phyloP scores from a whole-genome alignment of 2,329 filamentous ascomycete species.

The Aspergillus sp. region DNA sequence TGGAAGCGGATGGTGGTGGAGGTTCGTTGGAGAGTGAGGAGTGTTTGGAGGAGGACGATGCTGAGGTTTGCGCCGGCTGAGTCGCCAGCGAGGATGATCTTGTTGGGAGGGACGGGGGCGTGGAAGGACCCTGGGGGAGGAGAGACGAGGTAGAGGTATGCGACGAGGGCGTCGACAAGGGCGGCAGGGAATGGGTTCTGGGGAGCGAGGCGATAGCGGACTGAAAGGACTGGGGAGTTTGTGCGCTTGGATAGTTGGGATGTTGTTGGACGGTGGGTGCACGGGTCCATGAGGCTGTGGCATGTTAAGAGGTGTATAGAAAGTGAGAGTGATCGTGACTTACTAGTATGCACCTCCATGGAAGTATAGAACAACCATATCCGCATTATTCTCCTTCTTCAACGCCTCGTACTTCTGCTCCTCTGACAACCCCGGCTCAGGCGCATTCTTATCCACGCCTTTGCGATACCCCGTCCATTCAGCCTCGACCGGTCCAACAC shows the following conservation, averaged over 20 bases:
- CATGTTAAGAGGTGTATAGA: background rate
- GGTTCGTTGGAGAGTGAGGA: slow-evolving; percentile 42
- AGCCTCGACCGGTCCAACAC: slow-evolving; percentile 38
- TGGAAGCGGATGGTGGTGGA: slow-evolving; percentile 40
- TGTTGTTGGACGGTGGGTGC: slow-evolving; percentile 39
- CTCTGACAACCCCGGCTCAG: slow-evolving; percentile 43
- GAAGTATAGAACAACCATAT: slow-evolving; percentile 47
- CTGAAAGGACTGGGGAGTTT: slow-evolving; percentile 42
- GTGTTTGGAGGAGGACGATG: slow-evolving; percentile 41
- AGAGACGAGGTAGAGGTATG: slow-evolving; percentile 48
- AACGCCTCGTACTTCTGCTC: slow-evolving; percentile 43
- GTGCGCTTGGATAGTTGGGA: slow-evolving; percentile 40
- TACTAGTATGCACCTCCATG: slow-evolving; percentile 50
- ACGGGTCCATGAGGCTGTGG: slow-evolving; percentile 45
- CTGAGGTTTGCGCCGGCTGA: slow-evolving; percentile 47
- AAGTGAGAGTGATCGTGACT: too few species aligned
- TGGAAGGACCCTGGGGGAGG: slow-evolving; percentile 46
- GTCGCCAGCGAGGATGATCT: slow-evolving; percentile 49
- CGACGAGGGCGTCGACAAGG: slow-evolving; percentile 46
- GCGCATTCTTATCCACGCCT: slow-evolving; percentile 38
- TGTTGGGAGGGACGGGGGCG: slow-evolving; percentile 41
- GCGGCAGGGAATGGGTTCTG: slow-evolving; percentile 49
- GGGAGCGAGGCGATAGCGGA: slow-evolving; percentile 49
- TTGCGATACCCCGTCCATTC: slow-evolving; percentile 48
- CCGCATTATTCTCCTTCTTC: slow-evolving; percentile 38